Evolutionary conservation across 805 yeast genomes (phyloP).

Genomic region (Candida odintsovae): DNA sequence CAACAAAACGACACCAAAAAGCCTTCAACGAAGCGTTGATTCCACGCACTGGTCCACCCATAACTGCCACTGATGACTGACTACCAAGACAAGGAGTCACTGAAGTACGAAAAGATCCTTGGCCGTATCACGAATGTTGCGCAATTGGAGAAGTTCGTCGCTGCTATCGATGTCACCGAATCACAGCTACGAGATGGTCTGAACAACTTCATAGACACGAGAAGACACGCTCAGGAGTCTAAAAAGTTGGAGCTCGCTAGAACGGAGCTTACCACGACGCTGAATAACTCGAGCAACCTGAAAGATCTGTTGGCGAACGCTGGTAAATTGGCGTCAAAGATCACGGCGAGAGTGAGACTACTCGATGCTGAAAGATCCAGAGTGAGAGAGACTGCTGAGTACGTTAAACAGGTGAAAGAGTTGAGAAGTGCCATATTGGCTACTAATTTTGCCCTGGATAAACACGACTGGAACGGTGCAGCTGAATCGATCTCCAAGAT

Average conservation of each 20-base stretch:
- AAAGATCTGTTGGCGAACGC: constrained; percentile 52
- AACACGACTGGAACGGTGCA: constrained; percentile 69
- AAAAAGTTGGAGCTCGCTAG: constrained; percentile 52
- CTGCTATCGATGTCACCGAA: constrained; percentile 20
- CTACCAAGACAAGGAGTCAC: constrained; percentile 4
- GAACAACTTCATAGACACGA: constrained; percentile 20
- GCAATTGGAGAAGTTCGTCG: constrained; percentile 21
- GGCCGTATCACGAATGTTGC: constrained; percentile 17
- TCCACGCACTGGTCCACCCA: not conserved
- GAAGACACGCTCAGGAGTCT: constrained; percentile 22
- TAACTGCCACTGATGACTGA: not conserved
- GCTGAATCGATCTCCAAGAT: constrained; percentile 59
- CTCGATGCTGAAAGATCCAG: constrained; percentile 66
- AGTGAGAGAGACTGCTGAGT: constrained; percentile 54
- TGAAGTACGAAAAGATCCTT: constrained; percentile 17
- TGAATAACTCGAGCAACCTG: constrained; percentile 51
- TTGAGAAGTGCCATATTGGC: constrained; percentile 61
- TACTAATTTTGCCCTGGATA: constrained; percentile 63
- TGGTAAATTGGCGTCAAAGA: constrained; percentile 55
- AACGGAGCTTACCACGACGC: constrained; percentile 57
- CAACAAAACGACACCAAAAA: too few species aligned
- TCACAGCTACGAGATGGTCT: constrained; percentile 18
- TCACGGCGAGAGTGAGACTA: constrained; percentile 64
- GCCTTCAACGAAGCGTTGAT: not conserved
- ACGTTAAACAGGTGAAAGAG: constrained; percentile 60